These are phyloP conservation scores for Populus hybrid DNA, from an alignment of 441 rosid species.

Conservation along the genomic window DNA sequence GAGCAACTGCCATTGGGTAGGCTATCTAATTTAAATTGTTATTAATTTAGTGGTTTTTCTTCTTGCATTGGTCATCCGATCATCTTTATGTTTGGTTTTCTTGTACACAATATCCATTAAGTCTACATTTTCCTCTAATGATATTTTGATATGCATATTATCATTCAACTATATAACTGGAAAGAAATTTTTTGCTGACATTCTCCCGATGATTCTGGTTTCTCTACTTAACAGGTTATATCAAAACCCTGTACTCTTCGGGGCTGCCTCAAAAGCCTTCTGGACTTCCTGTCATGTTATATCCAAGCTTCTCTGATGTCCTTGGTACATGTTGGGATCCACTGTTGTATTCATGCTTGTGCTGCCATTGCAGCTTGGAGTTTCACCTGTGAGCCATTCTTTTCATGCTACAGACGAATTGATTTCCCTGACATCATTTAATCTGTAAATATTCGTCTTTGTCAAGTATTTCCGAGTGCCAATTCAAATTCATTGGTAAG, in stretches of 20 bases:
- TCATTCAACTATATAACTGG: neutral
- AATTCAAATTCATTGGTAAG: slow-evolving; percentile 34
- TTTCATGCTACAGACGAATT: slow-evolving; percentile 29
- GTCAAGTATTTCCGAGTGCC: slow-evolving; percentile 18
- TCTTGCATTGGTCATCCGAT: neutral
- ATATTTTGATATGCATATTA: neutral
- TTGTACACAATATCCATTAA: neutral
- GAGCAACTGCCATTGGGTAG: slow-evolving; percentile 92
- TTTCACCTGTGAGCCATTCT: slow-evolving; percentile 37
- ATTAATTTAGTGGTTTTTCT: neutral
- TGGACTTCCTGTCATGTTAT: slow-evolving; percentile 84
- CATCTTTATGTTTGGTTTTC: neutral
- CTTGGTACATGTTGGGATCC: slow-evolving; percentile 15
- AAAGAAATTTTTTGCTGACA: neutral
- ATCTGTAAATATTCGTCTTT: slow-evolving; percentile 42
- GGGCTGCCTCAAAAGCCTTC: slow-evolving; percentile 79
- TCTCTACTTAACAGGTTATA: slow-evolving; percentile 54
- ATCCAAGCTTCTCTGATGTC: slow-evolving; percentile 75
- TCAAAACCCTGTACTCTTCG: slow-evolving; percentile 74
- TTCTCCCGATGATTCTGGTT: neutral
- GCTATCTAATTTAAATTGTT: slow-evolving; percentile 6
- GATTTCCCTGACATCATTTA: slow-evolving; percentile 18
- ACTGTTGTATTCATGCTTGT: slow-evolving; percentile 20
- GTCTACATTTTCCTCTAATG: neutral
- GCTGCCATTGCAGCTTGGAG: slow-evolving; percentile 31